Percentiles rank a stretch among this genome's conserved stretches.
Evolutionary conservation across 257 asterid species (phyloP).

Genomic region (Jacaranda copaia): DNA sequence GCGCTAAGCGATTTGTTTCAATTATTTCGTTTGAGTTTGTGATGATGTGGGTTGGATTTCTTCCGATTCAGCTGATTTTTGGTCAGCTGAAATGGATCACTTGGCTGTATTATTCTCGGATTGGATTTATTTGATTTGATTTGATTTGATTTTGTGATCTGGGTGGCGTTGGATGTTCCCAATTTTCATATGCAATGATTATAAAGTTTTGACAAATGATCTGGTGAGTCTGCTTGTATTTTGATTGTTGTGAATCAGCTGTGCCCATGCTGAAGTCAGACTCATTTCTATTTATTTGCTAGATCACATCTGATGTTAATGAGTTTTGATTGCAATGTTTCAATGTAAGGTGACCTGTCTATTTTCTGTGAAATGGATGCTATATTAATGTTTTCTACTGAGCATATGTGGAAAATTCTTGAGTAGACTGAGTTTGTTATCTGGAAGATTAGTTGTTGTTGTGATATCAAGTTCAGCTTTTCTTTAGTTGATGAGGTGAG

Average conservation of each 20-base stretch:
- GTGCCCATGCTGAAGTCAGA: background rate
- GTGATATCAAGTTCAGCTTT: background rate
- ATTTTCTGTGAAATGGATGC: background rate
- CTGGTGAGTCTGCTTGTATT: background rate
- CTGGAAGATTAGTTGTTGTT: conserved; percentile 5
- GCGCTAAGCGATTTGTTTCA: background rate
- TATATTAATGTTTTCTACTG: background rate
- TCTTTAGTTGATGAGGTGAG: conserved; percentile 12
- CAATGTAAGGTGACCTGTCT: background rate
- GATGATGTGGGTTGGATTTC: background rate
- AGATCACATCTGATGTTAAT: conserved; percentile 3
- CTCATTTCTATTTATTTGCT: conserved; percentile 11
- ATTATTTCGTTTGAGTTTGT: conserved; percentile 5
- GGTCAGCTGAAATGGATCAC: conserved; percentile 11
- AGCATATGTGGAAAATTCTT: background rate
- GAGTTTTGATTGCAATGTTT: conserved; percentile 9
- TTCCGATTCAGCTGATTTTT: conserved; percentile 14
- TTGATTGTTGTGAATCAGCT: conserved; percentile 24
- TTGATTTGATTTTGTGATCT: conserved; percentile 18
- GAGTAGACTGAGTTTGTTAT: background rate
- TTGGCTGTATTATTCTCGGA: background rate
- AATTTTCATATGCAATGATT: background rate
- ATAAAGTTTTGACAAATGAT: conserved; percentile 23
- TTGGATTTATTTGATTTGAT: background rate
- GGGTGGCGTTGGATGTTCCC: conserved; percentile 4